Base-by-base conservation (phyloP, 78 protist species). In the Acrasis kona region DNA sequence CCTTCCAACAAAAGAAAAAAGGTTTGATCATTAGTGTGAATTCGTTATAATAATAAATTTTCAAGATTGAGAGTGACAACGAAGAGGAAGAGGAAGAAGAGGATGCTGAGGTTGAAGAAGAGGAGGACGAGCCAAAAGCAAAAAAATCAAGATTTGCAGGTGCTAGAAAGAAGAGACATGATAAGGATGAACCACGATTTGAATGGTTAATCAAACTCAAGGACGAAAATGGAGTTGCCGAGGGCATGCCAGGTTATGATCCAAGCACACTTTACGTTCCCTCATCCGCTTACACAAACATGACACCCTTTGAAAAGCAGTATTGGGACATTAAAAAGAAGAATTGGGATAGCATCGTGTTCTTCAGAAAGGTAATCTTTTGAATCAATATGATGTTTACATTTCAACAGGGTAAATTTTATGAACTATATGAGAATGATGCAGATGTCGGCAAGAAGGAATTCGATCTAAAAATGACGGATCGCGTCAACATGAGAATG, bases 351-450 rank as follows among this genome's bases (percentile, higher is more conserved):
- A 87, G 87, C 0, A 42, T 95, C 1, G 75, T 92, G 57, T 90
- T 89, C 42, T 92, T 86, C 79, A 88, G 83, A 65, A 90, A 91
- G 75, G 97, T 95, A 3, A n/a, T 19, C n/a, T n/a, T n/a, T n/a
- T n/a, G n/a, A n/a, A n/a, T n/a, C n/a, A n/a, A n/a, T n/a, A n/a
- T n/a, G n/a, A n/a, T n/a, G n/a, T n/a, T n/a, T n/a, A n/a, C n/a
- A n/a, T n/a, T n/a, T n/a, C n/a, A n/a, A n/a, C n/a, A n/a, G n/a
- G n/a, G n/a, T n/a, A 91, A 89, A 68, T 95, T 95, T 74, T 95
- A 92, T 73, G 96, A 92, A 79, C 80, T 91, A 30, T 95, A 87
- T 4, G 98, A 95, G 37, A 65, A 40, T 10, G 98, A 95, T 34
- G 98, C 98, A 4, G 94, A 86, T 37, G 73, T 91, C 28, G 92